phyloP scores from a whole-genome alignment of 306 rosid species.

The Potentilla sterilis region DNA sequence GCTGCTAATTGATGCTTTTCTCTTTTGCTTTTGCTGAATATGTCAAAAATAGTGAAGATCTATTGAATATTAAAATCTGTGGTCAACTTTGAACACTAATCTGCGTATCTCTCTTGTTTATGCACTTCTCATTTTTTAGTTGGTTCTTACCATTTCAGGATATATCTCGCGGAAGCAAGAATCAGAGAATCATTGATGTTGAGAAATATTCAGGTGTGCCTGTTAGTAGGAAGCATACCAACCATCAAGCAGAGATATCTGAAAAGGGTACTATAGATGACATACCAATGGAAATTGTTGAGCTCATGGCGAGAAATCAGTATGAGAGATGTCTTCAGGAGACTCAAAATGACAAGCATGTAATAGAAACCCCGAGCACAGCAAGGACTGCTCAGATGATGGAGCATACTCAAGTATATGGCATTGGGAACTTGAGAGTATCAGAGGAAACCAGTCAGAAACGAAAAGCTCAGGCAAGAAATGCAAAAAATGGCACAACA shows the following conservation, averaged over 20 bases:
- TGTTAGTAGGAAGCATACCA: constrained; percentile 35
- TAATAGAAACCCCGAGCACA: constrained; percentile 37
- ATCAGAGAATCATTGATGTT: constrained; percentile 39
- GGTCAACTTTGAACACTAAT: neutral
- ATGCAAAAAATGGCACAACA: constrained; percentile 37
- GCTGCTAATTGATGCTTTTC: constrained; percentile 5
- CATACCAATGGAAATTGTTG: constrained; percentile 93
- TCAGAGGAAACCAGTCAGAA: constrained; percentile 41
- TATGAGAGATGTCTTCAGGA: constrained; percentile 75
- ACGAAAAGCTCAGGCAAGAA: constrained; percentile 45
- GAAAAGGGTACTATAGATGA: constrained; percentile 69
- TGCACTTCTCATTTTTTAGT: constrained; percentile 10
- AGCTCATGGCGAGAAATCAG: constrained; percentile 85
- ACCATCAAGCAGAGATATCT: constrained; percentile 43
- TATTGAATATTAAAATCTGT: neutral
- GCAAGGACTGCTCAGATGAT: constrained; percentile 44
- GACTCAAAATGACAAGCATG: constrained; percentile 38
- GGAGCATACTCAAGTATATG: constrained; percentile 32
- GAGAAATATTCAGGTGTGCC: constrained; percentile 36
- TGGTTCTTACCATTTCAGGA: constrained; percentile 49
- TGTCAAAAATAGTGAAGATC: neutral
- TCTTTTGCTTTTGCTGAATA: constrained; percentile 1
- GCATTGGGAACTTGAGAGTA: constrained; percentile 41
- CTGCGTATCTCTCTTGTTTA: neutral
- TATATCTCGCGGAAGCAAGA: constrained; percentile 41